Evolutionary conservation across 441 rosid genomes (phyloP).

Genomic region (Aleurites moluccanus): DNA sequence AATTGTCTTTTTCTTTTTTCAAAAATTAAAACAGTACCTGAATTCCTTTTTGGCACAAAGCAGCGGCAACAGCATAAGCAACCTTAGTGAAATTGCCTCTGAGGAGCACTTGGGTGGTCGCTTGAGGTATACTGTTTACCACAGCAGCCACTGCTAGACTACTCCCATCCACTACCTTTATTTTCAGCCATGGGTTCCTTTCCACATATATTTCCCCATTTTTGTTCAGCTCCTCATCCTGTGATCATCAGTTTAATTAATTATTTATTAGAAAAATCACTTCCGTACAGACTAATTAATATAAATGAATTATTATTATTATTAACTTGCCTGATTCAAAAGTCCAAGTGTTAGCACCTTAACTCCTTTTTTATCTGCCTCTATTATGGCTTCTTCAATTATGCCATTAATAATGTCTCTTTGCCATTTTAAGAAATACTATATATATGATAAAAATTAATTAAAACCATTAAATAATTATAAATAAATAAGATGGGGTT

Average conservation of each 20-base stretch:
- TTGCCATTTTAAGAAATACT: constrained; percentile 18
- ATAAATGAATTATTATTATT: no score
- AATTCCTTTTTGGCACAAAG: constrained; percentile 2
- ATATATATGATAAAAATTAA: neutral
- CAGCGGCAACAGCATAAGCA: constrained; percentile 3
- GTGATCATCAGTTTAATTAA: no score
- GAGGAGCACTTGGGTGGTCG: neutral
- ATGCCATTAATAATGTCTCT: constrained; percentile 35
- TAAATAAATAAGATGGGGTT: neutral
- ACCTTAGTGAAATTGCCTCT: constrained; percentile 8
- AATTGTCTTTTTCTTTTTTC: no score
- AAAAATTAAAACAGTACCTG: neutral
- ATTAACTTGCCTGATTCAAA: constrained; percentile 52
- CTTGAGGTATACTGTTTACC: neutral
- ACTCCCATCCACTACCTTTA: constrained; percentile 6
- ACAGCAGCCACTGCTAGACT: constrained; percentile 4
- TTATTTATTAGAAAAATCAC: no score
- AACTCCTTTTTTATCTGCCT: constrained; percentile 52
- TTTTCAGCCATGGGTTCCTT: neutral
- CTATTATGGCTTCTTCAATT: constrained; percentile 52
- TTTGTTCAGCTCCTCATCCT: neutral
- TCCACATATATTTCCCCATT: neutral
- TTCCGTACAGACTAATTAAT: no score
- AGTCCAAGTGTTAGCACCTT: constrained; percentile 57
- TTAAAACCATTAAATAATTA: neutral